Conservation (phyloP, 306 rosid genomes). For the Vigna reflexopilosa region DNA sequence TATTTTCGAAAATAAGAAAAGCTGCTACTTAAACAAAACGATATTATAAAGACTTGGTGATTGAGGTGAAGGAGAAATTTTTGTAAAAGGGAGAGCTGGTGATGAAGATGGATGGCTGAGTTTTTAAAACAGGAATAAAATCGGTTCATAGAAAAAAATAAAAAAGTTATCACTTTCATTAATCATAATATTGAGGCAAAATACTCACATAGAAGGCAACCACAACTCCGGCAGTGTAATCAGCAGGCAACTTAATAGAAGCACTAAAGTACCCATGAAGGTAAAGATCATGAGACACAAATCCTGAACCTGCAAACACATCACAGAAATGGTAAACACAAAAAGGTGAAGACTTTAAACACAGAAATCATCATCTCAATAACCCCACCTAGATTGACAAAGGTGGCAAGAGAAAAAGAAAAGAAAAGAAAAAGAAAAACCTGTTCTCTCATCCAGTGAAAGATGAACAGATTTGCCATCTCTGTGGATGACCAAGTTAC, state of each 20-base stretch:
- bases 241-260: slow-evolving; percentile 90
- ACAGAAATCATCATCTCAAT: slow-evolving; percentile 18
- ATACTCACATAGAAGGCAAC: slow-evolving; percentile 95
- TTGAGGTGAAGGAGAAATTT: not conserved
- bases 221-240: slow-evolving; percentile 94
- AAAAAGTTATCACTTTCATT: not conserved
- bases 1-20: not conserved
- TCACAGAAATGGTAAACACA: slow-evolving; percentile 13
- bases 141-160: not conserved
- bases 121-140: slow-evolving; percentile 11
- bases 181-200: not conserved
- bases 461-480: slow-evolving; percentile 95
- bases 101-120: slow-evolving; percentile 4
- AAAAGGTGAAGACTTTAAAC: slow-evolving; percentile 21
- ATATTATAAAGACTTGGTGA: not conserved
- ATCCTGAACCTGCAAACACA: slow-evolving; percentile 81
- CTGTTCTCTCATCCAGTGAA: slow-evolving; percentile 83
- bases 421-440: slow-evolving; percentile 33
- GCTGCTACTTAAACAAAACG: not conserved
- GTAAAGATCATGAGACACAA: slow-evolving; percentile 92
- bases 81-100: not conserved
- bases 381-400: slow-evolving; percentile 11
- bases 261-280: slow-evolving; percentile 95
- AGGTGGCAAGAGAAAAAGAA: not conserved
- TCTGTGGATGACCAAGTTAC: slow-evolving; percentile 67